Evolutionary conservation across 768 basidiomycete species (phyloP).

Genomic region (Termitomyces bulborhizus): DNA sequence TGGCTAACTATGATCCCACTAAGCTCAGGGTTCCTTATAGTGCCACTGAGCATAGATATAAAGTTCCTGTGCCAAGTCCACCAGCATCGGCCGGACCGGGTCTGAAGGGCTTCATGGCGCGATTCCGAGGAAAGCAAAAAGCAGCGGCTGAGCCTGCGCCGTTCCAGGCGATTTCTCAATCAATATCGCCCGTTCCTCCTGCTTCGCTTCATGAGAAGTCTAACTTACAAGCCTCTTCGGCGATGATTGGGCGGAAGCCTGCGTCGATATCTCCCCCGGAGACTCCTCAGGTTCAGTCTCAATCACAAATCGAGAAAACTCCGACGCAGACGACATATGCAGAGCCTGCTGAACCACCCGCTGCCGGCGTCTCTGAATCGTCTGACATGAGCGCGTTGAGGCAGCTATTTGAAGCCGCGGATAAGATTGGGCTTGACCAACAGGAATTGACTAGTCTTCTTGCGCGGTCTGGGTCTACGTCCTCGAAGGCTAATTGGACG

Average conservation of each 20-base stretch:
- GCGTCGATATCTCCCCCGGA: constrained; percentile 20
- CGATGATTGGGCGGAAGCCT: constrained; percentile 19
- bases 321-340: constrained; percentile 9
- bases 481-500: constrained; percentile 47
- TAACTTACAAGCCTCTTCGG: constrained; percentile 18
- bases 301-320: not conserved
- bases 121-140: constrained; percentile 54
- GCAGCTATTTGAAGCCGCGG: constrained; percentile 73
- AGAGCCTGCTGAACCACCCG: constrained; percentile 1
- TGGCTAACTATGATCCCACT: constrained; percentile 34
- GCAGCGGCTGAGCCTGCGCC: constrained; percentile 27
- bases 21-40: constrained; percentile 33
- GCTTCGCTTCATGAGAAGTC: constrained; percentile 26
- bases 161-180: constrained; percentile 26
- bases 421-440: constrained; percentile 70
- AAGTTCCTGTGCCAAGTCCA: constrained; percentile 52
- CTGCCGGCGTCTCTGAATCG: constrained; percentile 21
- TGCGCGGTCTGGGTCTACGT: constrained; percentile 62
- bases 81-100: constrained; percentile 70
- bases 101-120: constrained; percentile 75
- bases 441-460: constrained; percentile 64
- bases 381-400: constrained; percentile 34
- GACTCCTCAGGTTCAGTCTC: not conserved
- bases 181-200: constrained; percentile 21
- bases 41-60: constrained; percentile 50